Evolutionary conservation across 2,329 filamentous ascomycete genomes (phyloP).

Genomic region (Thielaviopsis punctulata): DNA sequence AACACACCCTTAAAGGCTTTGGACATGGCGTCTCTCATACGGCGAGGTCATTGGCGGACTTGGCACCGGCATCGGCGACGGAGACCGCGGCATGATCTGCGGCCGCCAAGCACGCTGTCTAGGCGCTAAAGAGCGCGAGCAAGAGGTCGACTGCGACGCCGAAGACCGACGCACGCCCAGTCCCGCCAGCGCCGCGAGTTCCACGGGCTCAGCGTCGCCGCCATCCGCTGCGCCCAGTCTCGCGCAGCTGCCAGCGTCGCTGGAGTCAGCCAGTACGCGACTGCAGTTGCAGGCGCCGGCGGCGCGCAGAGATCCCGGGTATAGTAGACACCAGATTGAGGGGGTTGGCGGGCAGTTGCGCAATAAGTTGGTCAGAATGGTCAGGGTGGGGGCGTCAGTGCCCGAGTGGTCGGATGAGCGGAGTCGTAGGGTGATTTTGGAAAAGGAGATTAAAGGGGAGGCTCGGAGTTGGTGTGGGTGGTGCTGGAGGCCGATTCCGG

Average conservation of each 20-base stretch:
- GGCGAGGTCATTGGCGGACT: constrained; percentile 63
- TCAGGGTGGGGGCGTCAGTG: constrained; percentile 68
- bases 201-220: constrained; percentile 14
- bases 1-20: constrained; percentile 38
- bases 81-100: constrained; percentile 74
- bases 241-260: constrained; percentile 8
- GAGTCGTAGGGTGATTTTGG: constrained; percentile 45
- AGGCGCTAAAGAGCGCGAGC: constrained; percentile 59
- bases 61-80: constrained; percentile 75
- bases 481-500: constrained; percentile 63
- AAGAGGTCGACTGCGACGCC: constrained; percentile 75
- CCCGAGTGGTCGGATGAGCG: constrained; percentile 72
- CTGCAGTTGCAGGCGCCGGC: constrained; percentile 16
- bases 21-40: constrained; percentile 81
- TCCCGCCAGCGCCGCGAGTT: constrained; percentile 12
- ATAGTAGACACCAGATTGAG: constrained; percentile 74
- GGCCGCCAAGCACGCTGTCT: constrained; percentile 62
- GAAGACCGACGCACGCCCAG: constrained; percentile 39
- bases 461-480: constrained; percentile 81
- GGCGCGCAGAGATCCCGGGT: constrained; percentile 48
- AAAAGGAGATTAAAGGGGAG: constrained; percentile 49
- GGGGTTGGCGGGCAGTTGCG: constrained; percentile 80
- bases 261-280: constrained; percentile 5
- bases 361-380: constrained; percentile 69
- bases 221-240: constrained; percentile 6